Evolutionary conservation across 495 filamentous ascomycete genomes (phyloP).

Genomic region (Articulospora tetracladia): DNA sequence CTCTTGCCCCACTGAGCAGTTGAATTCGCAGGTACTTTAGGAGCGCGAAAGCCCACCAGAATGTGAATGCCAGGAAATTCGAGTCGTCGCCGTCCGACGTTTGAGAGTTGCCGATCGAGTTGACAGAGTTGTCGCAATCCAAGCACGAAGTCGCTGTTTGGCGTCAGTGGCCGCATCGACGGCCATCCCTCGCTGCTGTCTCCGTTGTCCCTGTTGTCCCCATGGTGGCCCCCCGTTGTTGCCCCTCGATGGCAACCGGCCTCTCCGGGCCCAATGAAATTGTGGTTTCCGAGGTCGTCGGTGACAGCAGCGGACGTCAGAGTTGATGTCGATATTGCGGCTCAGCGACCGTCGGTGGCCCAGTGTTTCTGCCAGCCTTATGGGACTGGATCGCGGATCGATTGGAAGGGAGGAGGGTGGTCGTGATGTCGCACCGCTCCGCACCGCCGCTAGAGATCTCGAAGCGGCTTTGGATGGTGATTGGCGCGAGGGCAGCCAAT

Average conservation of each 20-base stretch:
- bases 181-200: not conserved
- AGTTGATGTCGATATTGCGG: slow-evolving; percentile 13
- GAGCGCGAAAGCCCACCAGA: not conserved
- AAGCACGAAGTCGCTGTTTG: not conserved
- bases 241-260: slow-evolving; percentile 10
- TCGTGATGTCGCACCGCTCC: not conserved
- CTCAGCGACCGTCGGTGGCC: slow-evolving; percentile 20
- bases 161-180: not conserved
- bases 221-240: too few species aligned
- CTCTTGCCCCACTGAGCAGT: slow-evolving; percentile 9
- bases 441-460: not conserved
- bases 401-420: slow-evolving; percentile 5
- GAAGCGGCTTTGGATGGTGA: slow-evolving; percentile 4
- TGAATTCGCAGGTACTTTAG: not conserved
- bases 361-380: slow-evolving; percentile 29
- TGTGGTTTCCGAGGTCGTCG: slow-evolving; percentile 16
- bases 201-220: too few species aligned
- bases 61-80: slow-evolving; percentile 1
- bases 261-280: slow-evolving; percentile 26
- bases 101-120: not conserved
- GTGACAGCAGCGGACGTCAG: slow-evolving; percentile 11
- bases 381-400: slow-evolving; percentile 9
- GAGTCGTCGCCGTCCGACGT: not conserved
- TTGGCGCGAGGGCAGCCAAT: slow-evolving; percentile 16
- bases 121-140: not conserved